Percentiles rank a stretch among this genome's conserved stretches.
Evolutionary conservation across 495 filamentous ascomycete genomes (phyloP).

Genomic region (Paragyromitra xinjiangensis): DNA sequence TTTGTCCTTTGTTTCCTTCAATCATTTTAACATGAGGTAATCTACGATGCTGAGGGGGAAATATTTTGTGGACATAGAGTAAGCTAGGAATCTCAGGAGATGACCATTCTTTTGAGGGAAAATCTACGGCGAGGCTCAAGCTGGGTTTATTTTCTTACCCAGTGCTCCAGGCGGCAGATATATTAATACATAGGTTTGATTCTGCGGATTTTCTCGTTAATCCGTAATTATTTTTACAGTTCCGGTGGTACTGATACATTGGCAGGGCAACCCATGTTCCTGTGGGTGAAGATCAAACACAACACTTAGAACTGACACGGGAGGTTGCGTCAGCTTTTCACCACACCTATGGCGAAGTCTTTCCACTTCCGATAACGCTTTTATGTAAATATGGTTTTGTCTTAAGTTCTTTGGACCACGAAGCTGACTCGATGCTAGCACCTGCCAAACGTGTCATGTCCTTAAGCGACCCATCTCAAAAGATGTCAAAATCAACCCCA

Average conservation of each 20-base stretch:
- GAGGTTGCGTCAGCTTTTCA: conserved; percentile 87
- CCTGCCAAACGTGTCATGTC: conserved; percentile 89
- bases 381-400: conserved; percentile 67
- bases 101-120: conserved; percentile 36
- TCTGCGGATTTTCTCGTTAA: not conserved
- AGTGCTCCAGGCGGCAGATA: conserved; percentile 93
- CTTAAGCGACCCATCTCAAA: conserved; percentile 73
- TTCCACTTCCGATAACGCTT: conserved; percentile 75
- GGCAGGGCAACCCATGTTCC: conserved; percentile 88
- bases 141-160: conserved; percentile 97
- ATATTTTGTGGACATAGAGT: conserved; percentile 37
- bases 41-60: conserved; percentile 22
- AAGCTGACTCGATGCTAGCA: conserved; percentile 61
- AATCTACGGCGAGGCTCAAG: conserved; percentile 70
- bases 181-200: conserved; percentile 79
- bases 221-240: not conserved
- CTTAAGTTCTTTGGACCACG: conserved; percentile 26
- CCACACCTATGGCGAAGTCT: conserved; percentile 68
- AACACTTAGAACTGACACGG: conserved; percentile 92
- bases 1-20: conserved; percentile 1
- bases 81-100: conserved; percentile 48
- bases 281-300: conserved; percentile 89
- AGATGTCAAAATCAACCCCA: conserved; percentile 92
- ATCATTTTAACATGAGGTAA: conserved; percentile 8
- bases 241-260: conserved; percentile 47